phyloP scores from a whole-genome alignment of 73 alveolate species.

The Paramecium pentaurelia region DNA sequence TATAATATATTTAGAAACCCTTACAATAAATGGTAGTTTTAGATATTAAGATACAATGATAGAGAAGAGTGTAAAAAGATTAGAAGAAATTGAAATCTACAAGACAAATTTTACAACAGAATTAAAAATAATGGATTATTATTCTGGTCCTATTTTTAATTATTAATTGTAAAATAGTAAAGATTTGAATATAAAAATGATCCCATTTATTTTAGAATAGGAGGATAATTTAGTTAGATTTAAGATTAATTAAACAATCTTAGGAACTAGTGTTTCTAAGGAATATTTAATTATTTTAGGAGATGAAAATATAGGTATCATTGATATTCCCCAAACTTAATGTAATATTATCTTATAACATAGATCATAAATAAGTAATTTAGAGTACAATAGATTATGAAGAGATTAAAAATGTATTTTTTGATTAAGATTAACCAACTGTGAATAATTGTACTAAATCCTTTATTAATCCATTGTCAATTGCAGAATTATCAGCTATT shows the following conservation, averaged over 20 bases:
- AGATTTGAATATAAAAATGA: not conserved
- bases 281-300: conserved; percentile 27
- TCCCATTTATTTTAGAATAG: not conserved
- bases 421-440: not conserved
- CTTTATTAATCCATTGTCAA: not conserved
- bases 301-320: not conserved
- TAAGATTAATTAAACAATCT: not conserved
- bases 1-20: not conserved
- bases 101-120: not conserved
- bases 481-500: not conserved
- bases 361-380: not conserved
- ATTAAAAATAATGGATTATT: not conserved
- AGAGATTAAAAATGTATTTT: not conserved
- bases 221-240: not conserved
- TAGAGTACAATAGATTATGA: not conserved
- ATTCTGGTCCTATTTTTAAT: not conserved
- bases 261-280: not conserved
- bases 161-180: not conserved
- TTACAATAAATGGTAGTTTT: not conserved
- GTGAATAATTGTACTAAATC: not conserved
- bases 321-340: not conserved
- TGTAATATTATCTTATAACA: not conserved
- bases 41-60: conserved; percentile 31
- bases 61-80: not conserved
- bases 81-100: not conserved